Evolutionary conservation across 176 grass and related monocot species (phyloP).

Genomic region (Cenchrus fungigraminus): DNA sequence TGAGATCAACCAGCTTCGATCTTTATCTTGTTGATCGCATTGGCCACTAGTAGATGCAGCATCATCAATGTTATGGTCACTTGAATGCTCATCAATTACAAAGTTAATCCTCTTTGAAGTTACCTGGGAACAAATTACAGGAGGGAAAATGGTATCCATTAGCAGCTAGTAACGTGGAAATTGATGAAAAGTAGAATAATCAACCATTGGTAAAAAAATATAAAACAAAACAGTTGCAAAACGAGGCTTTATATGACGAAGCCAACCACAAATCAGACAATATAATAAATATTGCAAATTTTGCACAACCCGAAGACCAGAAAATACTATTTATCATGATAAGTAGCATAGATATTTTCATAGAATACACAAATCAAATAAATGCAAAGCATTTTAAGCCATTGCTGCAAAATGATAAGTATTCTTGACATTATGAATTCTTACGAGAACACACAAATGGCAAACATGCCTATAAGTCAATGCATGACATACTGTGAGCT

Average conservation of each 20-base stretch:
- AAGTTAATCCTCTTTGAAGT: slow-evolving; percentile 99
- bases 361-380: slow-evolving; percentile 13
- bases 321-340: slow-evolving; percentile 23
- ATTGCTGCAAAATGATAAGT: slow-evolving; percentile 17
- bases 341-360: slow-evolving; percentile 29
- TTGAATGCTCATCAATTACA: slow-evolving; percentile 72
- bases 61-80: slow-evolving; percentile 56
- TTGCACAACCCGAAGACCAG: slow-evolving; percentile 7
- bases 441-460: background rate
- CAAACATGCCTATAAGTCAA: slow-evolving; percentile 11
- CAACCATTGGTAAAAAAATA: background rate
- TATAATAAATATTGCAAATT: background rate
- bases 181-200: slow-evolving; percentile 23
- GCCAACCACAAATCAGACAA: background rate
- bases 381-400: slow-evolving; percentile 1
- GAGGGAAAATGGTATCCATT: slow-evolving; percentile 27
- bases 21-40: slow-evolving; percentile 75
- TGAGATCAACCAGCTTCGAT: slow-evolving; percentile 96
- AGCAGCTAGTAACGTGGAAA: slow-evolving; percentile 28
- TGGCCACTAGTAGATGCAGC: slow-evolving; percentile 57
- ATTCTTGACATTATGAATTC: slow-evolving; percentile 20
- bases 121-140: slow-evolving; percentile 62
- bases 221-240: slow-evolving; percentile 12
- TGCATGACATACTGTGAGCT: slow-evolving; percentile 14
- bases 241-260: background rate